These are phyloP conservation scores for Leishmania arabica DNA, from an alignment of 208 protist genomes.

Conservation along the genomic window DNA sequence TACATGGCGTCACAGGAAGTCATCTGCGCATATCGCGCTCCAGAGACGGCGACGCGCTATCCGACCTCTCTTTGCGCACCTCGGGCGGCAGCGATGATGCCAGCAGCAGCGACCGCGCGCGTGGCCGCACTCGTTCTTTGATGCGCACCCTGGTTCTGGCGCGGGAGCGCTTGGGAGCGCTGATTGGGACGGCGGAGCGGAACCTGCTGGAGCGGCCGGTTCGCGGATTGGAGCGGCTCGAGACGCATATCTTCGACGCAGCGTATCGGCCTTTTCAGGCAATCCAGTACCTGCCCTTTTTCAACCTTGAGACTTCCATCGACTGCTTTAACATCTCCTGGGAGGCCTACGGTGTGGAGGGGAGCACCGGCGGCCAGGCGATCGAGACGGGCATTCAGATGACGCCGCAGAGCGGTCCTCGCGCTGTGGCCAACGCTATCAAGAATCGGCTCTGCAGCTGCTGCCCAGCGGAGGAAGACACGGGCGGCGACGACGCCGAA, in stretches of 20 bases:
- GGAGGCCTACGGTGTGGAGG: constrained; percentile 64
- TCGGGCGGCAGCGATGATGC: neutral
- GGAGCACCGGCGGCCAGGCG: constrained; percentile 27
- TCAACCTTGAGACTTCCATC: constrained; percentile 87
- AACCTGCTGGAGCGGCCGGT: constrained; percentile 56
- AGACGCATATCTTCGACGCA: constrained; percentile 58
- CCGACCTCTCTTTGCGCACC: constrained; percentile 9
- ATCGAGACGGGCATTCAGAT: constrained; percentile 41
- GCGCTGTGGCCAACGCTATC: constrained; percentile 32
- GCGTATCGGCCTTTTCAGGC: constrained; percentile 54
- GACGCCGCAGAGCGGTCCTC: constrained; percentile 35
- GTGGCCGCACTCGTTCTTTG: constrained; percentile 7
- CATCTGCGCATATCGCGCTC: neutral
- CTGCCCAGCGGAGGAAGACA: constrained; percentile 31
- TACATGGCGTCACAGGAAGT: neutral
- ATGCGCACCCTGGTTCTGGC: constrained; percentile 18
- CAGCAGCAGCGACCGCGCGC: neutral
- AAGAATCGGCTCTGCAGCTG: constrained; percentile 42
- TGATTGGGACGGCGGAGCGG: constrained; percentile 46
- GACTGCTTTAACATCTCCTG: constrained; percentile 91
- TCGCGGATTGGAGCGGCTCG: constrained; percentile 43
- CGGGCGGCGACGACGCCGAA: constrained; percentile 10
- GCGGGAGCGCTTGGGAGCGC: constrained; percentile 35
- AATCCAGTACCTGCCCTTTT: constrained; percentile 77
- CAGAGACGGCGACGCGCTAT: neutral